A percentile compares a stretch with the other conserved stretches of the same genome.
These are phyloP conservation scores for Backusella psychrophila DNA, from an alignment of 192 early-diverging fungal genomes.

Conservation along the genomic window DNA sequence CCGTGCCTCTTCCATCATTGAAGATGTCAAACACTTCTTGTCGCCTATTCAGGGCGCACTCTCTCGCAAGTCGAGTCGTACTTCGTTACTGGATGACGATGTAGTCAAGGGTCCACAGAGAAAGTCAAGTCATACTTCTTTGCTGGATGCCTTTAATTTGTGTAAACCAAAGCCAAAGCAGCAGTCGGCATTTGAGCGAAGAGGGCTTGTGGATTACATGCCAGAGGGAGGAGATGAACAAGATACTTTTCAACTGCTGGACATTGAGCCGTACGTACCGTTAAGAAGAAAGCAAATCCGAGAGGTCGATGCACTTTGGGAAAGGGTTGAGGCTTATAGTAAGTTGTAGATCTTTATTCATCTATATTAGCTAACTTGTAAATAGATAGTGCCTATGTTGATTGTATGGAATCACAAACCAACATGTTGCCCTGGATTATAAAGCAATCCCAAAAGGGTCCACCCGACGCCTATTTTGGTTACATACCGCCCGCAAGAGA, in stretches of 20 bases:
- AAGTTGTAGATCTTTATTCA: neutral
- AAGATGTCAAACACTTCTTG: constrained; percentile 6
- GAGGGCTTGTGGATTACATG: neutral
- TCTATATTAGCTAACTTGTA: neutral
- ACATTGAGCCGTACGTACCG: neutral
- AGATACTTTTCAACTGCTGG: neutral
- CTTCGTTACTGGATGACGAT: neutral
- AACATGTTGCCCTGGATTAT: constrained; percentile 24
- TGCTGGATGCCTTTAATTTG: constrained; percentile 5
- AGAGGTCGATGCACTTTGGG: neutral
- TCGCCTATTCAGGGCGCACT: neutral
- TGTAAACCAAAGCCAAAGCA: constrained; percentile 12
- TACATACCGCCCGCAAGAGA: constrained; percentile 10
- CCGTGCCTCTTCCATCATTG: constrained; percentile 12
- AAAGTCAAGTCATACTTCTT: constrained; percentile 1
- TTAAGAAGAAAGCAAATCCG: constrained; percentile 12
- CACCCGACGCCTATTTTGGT: constrained; percentile 20
- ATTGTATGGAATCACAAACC: constrained; percentile 22
- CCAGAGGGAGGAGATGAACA: neutral
- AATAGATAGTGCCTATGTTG: constrained; percentile 22
- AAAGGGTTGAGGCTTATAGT: constrained; percentile 14
- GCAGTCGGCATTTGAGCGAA: neutral
- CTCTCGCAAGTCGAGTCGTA: neutral
- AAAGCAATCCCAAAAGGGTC: constrained; percentile 28
- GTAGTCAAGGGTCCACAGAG: neutral